Evolutionary conservation across 441 rosid species (phyloP), one percentile per base, ranked within the genome.

Genomic region (Erodium moschatum): DNA sequence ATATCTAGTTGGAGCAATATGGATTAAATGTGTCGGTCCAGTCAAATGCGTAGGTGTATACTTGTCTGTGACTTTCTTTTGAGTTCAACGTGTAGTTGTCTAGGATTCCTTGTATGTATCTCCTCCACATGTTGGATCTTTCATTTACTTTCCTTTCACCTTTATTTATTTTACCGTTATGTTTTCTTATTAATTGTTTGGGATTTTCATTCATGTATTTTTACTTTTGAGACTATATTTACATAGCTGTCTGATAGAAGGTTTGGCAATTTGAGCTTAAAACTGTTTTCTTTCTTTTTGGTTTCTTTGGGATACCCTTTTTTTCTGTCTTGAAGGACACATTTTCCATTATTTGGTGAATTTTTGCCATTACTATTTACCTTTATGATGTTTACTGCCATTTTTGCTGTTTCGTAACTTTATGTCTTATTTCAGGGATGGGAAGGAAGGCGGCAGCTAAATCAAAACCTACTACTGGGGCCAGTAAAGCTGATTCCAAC

Each of bases 371-470:
- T 20, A 60, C 33, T 6, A 60, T 60, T 21, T 24, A 61, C 33
- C 35, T 21, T 20, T 58, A 58, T 58, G 64, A 58, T 18, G 29
- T 20, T 20, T 20, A 9, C 1, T 58, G 64, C 64, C 13, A 2
- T 3, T 61, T 21, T 5, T 38, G 29, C 9, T 38, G 60, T 52
- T 29, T 65, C 7, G 12, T 40, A 24, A 35, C 46, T 35, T 21
- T 19, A n/a, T n/a, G 29, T 35, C 16, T 35, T 71, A 6, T 72
- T 48, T 46, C 46, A 72, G 79, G 48, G 35, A 60, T 76, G 75
- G 69, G 42, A 42, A 67, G 63, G 44, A 62, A 35, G 52, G 24
- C 75, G 15, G 48, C 58, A 70, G 68, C 46, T 15, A 64, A 66
- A 42, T 54, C 27, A 10, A 69, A 52, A 52, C 38, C 73, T 67